These are phyloP conservation scores for Podosphaera fusca DNA, from an alignment of 2,329 filamentous ascomycete species.

Conservation along the genomic window DNA sequence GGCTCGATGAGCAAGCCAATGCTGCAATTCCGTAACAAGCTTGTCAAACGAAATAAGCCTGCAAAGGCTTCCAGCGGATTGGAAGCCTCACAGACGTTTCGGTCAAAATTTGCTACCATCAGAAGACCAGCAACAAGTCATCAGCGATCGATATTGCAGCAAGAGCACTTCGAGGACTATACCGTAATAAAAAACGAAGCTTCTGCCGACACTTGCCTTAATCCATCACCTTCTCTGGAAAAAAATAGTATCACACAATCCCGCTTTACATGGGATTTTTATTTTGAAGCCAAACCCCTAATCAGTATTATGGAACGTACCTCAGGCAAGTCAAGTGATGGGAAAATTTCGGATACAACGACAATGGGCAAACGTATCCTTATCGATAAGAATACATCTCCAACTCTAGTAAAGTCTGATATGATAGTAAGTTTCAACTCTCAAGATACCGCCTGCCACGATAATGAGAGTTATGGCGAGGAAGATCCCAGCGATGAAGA, in stretches of 20 bases:
- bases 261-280: slow-evolving; percentile 13
- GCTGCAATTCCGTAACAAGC: slow-evolving; percentile 43
- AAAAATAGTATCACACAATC: slow-evolving; percentile 7
- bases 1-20: slow-evolving; percentile 15
- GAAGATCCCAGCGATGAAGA: slow-evolving; percentile 10
- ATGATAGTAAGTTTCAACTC: slow-evolving; percentile 9
- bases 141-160: slow-evolving; percentile 48
- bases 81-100: slow-evolving; percentile 25
- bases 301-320: slow-evolving; percentile 1
- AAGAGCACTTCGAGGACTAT: slow-evolving; percentile 22
- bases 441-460: slow-evolving; percentile 6
- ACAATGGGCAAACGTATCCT: slow-evolving; percentile 14
- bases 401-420: slow-evolving; percentile 15
- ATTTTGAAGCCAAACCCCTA: slow-evolving; percentile 10
- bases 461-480: slow-evolving; percentile 10
- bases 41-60: slow-evolving; percentile 50
- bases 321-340: slow-evolving; percentile 11
- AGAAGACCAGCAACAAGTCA: slow-evolving; percentile 59
- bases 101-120: slow-evolving; percentile 39
- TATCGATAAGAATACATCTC: slow-evolving; percentile 10
- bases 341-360: slow-evolving; percentile 7
- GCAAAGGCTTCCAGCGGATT: slow-evolving; percentile 23
- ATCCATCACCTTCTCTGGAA: slow-evolving; percentile 4
- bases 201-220: slow-evolving; percentile 2
- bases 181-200: slow-evolving; percentile 6